Percentiles rank a stretch among this genome's conserved stretches.
These are phyloP conservation scores for Magnusiomyces paraingens DNA, from an alignment of 1,139 yeast species.

Conservation along the genomic window DNA sequence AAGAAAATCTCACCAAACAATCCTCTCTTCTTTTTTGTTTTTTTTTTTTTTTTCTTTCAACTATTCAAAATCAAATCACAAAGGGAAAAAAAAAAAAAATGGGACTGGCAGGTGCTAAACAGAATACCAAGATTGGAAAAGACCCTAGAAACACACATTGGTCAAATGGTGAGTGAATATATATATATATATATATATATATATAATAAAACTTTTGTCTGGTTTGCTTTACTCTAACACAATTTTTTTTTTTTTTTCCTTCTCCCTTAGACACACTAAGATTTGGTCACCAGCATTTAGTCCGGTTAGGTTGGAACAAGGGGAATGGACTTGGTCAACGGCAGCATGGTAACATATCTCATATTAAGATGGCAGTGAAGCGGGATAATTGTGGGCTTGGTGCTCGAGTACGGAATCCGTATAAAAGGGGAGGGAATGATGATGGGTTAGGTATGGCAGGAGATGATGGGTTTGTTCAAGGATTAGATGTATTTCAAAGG, in stretches of 20 bases:
- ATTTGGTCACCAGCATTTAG: slow-evolving; percentile 83
- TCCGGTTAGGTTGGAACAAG: slow-evolving; percentile 84
- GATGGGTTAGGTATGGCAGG: slow-evolving; percentile 39
- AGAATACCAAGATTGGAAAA: slow-evolving; percentile 76
- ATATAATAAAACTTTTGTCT: background rate
- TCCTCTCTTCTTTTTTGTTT: too few relatives aligned
- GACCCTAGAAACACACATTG: slow-evolving; percentile 95
- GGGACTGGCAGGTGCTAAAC: slow-evolving; percentile 88
- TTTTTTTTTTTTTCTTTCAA: too few relatives aligned
- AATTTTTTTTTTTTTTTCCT: background rate
- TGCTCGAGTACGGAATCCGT: slow-evolving; percentile 46
- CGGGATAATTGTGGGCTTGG: slow-evolving; percentile 85
- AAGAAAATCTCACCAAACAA: too few relatives aligned
- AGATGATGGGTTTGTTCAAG: slow-evolving; percentile 80
- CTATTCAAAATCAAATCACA: too few relatives aligned
- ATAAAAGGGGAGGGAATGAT: background rate
- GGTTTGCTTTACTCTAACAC: too few relatives aligned
- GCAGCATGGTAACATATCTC: slow-evolving; percentile 57
- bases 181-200: background rate
- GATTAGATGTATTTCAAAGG: slow-evolving; percentile 88
- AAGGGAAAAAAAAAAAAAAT: slow-evolving; percentile 31
- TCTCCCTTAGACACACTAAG: slow-evolving; percentile 46
- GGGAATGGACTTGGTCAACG: slow-evolving; percentile 80
- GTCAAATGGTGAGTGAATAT: slow-evolving; percentile 50
- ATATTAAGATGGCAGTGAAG: slow-evolving; percentile 74